Evolutionary conservation across 352 stramenopile genomes (phyloP).

Genomic region (Globisporangium heterothallicum): DNA sequence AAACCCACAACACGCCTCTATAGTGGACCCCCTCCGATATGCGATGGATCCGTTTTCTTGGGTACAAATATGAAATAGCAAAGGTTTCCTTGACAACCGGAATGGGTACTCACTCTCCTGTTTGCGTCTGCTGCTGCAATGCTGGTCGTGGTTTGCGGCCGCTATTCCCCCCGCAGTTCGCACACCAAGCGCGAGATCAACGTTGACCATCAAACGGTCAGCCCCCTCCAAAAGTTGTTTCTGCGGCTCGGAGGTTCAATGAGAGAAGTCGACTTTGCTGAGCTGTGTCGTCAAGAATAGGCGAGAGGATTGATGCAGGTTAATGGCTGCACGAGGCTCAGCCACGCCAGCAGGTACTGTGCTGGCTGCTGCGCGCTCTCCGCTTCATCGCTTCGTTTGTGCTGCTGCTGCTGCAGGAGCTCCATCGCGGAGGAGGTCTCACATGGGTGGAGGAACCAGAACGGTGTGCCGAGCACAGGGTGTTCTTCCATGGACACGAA

Average conservation of each 20-base stretch:
- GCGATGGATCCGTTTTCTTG: too few species aligned
- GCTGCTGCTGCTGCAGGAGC: constrained; percentile 30
- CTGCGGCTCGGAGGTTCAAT: too few species aligned
- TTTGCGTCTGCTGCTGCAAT: too few species aligned
- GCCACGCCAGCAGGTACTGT: constrained; percentile 58
- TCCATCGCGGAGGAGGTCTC: constrained; percentile 67
- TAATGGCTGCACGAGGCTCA: constrained; percentile 69
- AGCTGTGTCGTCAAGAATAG: not conserved
- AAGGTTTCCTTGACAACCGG: not conserved
- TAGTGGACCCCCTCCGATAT: not conserved
- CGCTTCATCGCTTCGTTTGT: not conserved
- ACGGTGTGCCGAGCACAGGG: constrained; percentile 56
- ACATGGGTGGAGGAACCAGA: constrained; percentile 74
- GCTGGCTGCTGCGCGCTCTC: not conserved
- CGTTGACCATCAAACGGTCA: too few species aligned
- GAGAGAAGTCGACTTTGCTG: too few species aligned
- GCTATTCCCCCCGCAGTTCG: too few species aligned
- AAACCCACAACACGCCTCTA: not conserved
- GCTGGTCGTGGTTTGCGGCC: too few species aligned
- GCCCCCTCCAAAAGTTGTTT: too few species aligned
- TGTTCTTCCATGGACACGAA: constrained; percentile 70
- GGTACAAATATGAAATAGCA: not conserved
- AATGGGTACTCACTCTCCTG: not conserved
- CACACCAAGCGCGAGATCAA: too few species aligned
- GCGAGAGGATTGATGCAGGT: constrained; percentile 27